Base-by-base conservation (phyloP, 768 basidiomycete genomes). In the Mycena leptocephala region DNA sequence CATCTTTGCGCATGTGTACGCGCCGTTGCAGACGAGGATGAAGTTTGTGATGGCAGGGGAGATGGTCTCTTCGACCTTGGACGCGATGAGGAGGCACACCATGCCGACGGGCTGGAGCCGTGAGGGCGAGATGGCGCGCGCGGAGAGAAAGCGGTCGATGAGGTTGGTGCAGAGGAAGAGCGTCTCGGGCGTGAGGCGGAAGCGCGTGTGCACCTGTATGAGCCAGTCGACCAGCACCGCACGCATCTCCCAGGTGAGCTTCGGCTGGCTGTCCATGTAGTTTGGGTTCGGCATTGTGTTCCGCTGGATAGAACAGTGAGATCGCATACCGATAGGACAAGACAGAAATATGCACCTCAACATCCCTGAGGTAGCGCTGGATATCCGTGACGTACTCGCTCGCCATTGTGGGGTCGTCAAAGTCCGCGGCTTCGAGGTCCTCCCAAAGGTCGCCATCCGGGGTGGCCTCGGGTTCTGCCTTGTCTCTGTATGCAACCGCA, bases 51-150 rank as follows among this genome's bases (percentile, higher is more conserved):
- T 93, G 28, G 95, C 93, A 0, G 97, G 97, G 13, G 96, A 93
- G 76, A 96, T 92, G 51, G 96, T 96, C 84, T 98, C 97, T 84
- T 99, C 97, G 76, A 94, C 96, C 84, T 99, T 99, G 43, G 96
- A 92, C 0, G 97, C 92, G 78, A 98, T 88, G 85, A 98, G 95
- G 79, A 99, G 91, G 74, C 94, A 93, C 3, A 96, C 93, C 65
- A 97, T 89, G 71, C 97, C 97, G 72, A 98, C 96, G 43, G 98
- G 93, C 83, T 98, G 97, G 39, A 98, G 90, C 83, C 97, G 97
- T 75, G 92, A 87, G 37, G 97, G 87, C 1, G 95, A 94, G 76
- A 97, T 93, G 62, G 92, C 90, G 16, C 96, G 94, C 41, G 87
- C 83, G 20, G 90, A 91, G 22, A 95, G 88, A 86, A 95, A 94